These are phyloP conservation scores for Calonectria hongkongensis DNA, from an alignment of 2,329 filamentous ascomycete species.

Conservation along the genomic window DNA sequence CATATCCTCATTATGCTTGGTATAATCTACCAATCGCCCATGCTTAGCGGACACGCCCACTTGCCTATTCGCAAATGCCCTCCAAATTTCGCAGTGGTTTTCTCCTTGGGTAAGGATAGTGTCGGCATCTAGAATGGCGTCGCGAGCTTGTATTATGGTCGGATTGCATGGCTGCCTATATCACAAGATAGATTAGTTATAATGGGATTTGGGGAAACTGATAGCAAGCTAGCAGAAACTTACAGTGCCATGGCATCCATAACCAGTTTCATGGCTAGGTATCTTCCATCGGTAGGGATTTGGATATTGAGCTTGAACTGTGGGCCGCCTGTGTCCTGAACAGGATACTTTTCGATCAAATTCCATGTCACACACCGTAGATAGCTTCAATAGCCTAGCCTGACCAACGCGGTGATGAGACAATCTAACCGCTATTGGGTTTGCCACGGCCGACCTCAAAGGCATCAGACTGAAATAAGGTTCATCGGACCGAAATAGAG, in stretches of 20 bases:
- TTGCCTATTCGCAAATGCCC: neutral
- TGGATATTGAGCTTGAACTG: neutral
- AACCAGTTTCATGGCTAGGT: neutral
- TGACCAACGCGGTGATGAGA: too few species aligned
- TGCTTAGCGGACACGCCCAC: neutral
- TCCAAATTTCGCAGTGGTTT: neutral
- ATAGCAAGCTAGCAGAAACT: neutral
- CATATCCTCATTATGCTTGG: too few species aligned
- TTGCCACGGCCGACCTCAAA: too few species aligned
- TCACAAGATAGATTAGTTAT: neutral
- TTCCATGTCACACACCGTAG: too few species aligned
- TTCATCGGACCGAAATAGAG: too few species aligned
- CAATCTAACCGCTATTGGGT: too few species aligned
- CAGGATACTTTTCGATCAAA: neutral
- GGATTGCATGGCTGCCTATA: neutral
- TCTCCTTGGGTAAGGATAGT: neutral
- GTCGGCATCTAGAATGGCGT: neutral
- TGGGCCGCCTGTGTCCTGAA: neutral
- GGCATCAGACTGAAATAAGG: too few species aligned
- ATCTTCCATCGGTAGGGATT: neutral
- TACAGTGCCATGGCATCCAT: constrained; percentile 1
- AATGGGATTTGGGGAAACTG: neutral
- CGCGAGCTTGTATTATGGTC: neutral
- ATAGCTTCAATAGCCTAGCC: too few species aligned
- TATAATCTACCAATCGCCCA: neutral